Evolutionary conservation across 208 protist genomes (phyloP), one percentile per base, ranked within the genome.

Genomic region (Lotmaria passim): DNA sequence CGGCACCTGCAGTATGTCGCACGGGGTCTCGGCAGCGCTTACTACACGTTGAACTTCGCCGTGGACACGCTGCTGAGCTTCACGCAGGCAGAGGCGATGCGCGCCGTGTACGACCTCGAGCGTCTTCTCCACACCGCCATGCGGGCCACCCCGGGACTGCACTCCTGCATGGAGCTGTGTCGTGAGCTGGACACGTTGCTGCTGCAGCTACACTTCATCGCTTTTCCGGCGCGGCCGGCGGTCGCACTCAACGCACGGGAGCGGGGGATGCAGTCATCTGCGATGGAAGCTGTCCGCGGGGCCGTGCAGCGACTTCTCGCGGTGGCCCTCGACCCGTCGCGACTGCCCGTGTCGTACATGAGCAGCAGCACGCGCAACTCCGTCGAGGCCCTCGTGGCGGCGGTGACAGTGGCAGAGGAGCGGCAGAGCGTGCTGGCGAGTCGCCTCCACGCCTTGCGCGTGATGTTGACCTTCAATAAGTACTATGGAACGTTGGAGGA

Each of bases 41-140:
- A 91, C 79, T 90, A 86, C 71, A 77, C 82, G 5, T 84, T 96
- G 15, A 83, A 79, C 28, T 96, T 96, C 69, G 91, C 80, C 0
- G 81, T 93, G 28, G 83, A 93, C 46, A 74, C 84, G 26, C 65
- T 96, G 4, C 62, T 96, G n/a, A 60, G 75, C 57, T 96, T 93
- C 61, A 86, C 77, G 14, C 82, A 87, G 56, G 78, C 75, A 23
- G 80, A 83, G 62, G 77, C 73, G 15, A 69, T 76, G 21, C 71
- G 66, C 43, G 67, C 81, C 14, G 75, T 89, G 14, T 86, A 89
- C 52, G 60, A 84, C 23, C 34, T 93, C n/a, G 84, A 92, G 75
- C 75, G 44, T 21, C 69, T 85, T 5, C 63, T 86, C 1, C 53
- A 34, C 38, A 59, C 23, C 2, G 43, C 59, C 10, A 53, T 67